Conservation (phyloP, 352 stramenopile genomes). For the Pythium monospermum region DNA sequence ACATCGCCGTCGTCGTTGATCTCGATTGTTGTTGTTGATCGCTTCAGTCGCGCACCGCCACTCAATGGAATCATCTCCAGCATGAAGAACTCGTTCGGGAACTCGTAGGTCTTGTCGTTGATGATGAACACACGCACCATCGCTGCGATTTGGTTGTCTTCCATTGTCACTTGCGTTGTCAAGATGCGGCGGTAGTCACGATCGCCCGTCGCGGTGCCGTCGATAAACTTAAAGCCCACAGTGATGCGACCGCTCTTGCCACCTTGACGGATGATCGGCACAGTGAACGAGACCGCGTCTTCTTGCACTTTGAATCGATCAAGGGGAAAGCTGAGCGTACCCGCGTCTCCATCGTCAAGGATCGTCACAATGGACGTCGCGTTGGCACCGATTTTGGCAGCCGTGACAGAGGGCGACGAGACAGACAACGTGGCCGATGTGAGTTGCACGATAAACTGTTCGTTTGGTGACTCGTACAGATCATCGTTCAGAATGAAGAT, state of each 20-base stretch:
- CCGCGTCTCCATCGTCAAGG: constrained; percentile 59
- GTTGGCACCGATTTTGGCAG: constrained; percentile 35
- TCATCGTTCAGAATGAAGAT: constrained; percentile 45
- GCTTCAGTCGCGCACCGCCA: constrained; percentile 23
- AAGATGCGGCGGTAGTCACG: constrained; percentile 36
- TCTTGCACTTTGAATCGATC: constrained; percentile 30
- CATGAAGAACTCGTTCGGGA: constrained; percentile 40
- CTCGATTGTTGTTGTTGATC: constrained; percentile 20
- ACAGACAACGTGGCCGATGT: constrained; percentile 7
- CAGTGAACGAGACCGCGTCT: constrained; percentile 18
- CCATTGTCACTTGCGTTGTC: constrained; percentile 26
- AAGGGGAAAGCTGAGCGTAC: constrained; percentile 41
- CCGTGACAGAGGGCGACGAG: neutral
- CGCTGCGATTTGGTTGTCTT: constrained; percentile 27
- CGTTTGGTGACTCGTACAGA: constrained; percentile 31
- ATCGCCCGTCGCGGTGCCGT: constrained; percentile 35
- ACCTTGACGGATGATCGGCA: constrained; percentile 39
- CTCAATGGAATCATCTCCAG: constrained; percentile 28
- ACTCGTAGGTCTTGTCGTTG: constrained; percentile 53
- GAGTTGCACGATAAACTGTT: constrained; percentile 40
- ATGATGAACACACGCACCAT: constrained; percentile 46
- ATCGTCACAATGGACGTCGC: constrained; percentile 34
- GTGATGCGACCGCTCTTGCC: constrained; percentile 35
- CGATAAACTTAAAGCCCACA: constrained; percentile 32
- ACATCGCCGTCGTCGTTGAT: constrained; percentile 57